These are phyloP conservation scores for Ceratocystis alfenasii DNA, from an alignment of 2,329 filamentous ascomycete genomes.

Conservation along the genomic window DNA sequence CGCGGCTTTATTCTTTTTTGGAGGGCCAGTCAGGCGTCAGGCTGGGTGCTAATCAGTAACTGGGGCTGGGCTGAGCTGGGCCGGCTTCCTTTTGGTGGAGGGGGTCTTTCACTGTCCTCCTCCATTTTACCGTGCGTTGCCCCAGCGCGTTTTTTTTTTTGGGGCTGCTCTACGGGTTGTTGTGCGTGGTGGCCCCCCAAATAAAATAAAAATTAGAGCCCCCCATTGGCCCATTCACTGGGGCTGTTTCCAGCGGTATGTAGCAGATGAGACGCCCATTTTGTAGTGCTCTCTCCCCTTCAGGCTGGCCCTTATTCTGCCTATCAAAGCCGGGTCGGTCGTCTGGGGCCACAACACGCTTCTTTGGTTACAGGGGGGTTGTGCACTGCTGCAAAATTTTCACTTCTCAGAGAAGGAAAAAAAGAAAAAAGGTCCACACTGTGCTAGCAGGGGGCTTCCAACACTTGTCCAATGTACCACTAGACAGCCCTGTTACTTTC, in stretches of 20 bases:
- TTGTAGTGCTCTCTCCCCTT: background rate
- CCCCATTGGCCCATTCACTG: background rate
- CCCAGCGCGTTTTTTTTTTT: too few species aligned
- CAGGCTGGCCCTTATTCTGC: background rate
- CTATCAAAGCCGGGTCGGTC: background rate
- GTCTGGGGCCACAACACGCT: background rate
- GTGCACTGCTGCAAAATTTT: conserved; percentile 15
- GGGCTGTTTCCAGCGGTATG: background rate
- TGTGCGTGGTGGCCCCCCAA: conserved; percentile 3
- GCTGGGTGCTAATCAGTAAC: conserved; percentile 21
- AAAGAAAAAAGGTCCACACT: background rate
- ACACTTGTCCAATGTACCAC: background rate
- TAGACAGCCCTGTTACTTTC: conserved; percentile 4
- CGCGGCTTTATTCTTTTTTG: conserved; percentile 22
- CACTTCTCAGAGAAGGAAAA: background rate
- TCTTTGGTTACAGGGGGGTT: conserved; percentile 11
- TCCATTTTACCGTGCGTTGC: background rate
- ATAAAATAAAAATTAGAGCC: background rate
- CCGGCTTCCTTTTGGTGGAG: background rate
- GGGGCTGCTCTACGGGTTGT: too few species aligned
- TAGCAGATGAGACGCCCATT: background rate
- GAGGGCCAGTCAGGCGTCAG: conserved; percentile 16
- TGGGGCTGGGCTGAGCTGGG: conserved; percentile 12
- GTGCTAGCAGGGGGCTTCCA: conserved; percentile 8
- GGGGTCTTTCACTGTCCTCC: background rate